Evolutionary conservation across 2,329 filamentous ascomycete species (phyloP).

Genomic region (Fusarium irregulare): DNA sequence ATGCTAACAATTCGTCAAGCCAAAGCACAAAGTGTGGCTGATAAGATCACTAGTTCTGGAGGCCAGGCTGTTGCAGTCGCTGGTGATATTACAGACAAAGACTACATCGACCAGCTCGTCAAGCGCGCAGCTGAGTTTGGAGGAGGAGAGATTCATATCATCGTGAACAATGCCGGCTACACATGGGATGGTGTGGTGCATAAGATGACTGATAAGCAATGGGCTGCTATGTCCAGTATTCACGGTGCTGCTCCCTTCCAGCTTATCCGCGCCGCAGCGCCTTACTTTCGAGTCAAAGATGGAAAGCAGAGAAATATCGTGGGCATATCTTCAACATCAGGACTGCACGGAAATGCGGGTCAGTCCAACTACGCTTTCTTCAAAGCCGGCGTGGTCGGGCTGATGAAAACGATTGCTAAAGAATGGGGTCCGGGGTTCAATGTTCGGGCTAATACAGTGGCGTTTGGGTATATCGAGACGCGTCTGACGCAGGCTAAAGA

Average conservation of each 20-base stretch:
- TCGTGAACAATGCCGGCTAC: background rate
- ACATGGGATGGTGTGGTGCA: background rate
- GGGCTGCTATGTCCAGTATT: background rate
- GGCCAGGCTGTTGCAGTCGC: background rate
- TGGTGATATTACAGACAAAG: background rate
- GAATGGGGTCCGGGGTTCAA: conserved; percentile 69
- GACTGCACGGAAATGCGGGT: background rate
- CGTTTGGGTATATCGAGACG: conserved; percentile 3
- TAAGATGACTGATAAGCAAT: background rate
- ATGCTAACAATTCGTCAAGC: background rate
- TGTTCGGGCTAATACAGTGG: background rate
- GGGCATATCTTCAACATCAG: background rate
- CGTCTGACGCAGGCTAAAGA: background rate
- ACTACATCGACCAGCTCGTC: background rate
- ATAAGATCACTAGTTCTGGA: background rate
- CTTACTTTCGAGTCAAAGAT: background rate
- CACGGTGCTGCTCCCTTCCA: background rate
- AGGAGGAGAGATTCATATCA: background rate
- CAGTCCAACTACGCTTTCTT: background rate
- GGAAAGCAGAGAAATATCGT: background rate
- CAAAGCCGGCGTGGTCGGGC: background rate
- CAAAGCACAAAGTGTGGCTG: background rate
- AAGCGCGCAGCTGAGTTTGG: background rate
- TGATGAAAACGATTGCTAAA: conserved; percentile 68
- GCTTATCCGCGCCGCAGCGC: background rate